Evolutionary conservation across 345 rosid species (phyloP).

Genomic region (Aurinia saxatilis): DNA sequence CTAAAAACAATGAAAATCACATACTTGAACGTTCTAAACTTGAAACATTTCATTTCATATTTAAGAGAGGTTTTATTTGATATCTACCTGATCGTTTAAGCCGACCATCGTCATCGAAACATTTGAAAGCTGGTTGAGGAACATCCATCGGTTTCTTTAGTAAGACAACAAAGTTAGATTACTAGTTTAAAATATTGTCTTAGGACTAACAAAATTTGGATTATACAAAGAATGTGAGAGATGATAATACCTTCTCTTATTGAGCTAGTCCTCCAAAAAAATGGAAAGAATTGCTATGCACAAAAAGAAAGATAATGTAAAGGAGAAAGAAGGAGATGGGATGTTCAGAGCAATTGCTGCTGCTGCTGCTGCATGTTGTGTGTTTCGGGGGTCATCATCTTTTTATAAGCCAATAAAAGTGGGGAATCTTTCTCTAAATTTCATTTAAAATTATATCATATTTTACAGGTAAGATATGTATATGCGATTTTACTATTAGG

Average conservation of each 20-base stretch:
- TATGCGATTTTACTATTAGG: background rate
- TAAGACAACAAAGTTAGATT: background rate
- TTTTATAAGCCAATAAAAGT: slow-evolving; percentile 33
- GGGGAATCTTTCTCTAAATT: slow-evolving; percentile 17
- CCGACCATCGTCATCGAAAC: slow-evolving; percentile 71
- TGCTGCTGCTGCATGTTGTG: slow-evolving; percentile 27
- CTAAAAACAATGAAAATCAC: slow-evolving; percentile 15
- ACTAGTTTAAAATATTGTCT: background rate
- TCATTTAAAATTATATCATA: background rate
- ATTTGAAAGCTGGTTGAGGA: slow-evolving; percentile 33
- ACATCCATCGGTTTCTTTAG: slow-evolving; percentile 49
- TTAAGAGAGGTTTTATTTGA: background rate
- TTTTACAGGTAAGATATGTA: slow-evolving; percentile 12
- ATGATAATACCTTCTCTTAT: slow-evolving; percentile 9
- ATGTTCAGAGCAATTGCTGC: slow-evolving; percentile 23
- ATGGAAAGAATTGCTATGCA: background rate
- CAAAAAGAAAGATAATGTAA: slow-evolving; percentile 1
- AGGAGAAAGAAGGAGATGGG: background rate
- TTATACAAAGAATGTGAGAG: no score
- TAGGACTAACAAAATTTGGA: slow-evolving; percentile 10
- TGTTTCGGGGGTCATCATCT: background rate
- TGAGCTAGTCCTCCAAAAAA: background rate
- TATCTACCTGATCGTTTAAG: slow-evolving; percentile 49
- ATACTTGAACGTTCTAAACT: background rate
- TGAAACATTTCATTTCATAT: background rate